These are phyloP conservation scores for Tephrocybe sp. DNA, from an alignment of 768 basidiomycete species.

Conservation along the genomic window DNA sequence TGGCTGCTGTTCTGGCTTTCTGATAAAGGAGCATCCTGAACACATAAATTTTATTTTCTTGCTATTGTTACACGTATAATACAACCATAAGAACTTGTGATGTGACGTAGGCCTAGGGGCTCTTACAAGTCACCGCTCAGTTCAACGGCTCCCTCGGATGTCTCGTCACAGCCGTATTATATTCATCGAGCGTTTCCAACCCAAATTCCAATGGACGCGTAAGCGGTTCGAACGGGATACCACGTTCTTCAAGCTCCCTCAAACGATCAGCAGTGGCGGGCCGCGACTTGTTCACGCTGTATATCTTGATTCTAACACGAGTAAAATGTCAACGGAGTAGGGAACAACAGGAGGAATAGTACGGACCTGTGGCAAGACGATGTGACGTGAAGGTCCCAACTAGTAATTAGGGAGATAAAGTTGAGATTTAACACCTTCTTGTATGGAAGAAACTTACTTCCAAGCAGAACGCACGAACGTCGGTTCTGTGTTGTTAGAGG, in stretches of 20 bases:
- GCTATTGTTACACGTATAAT: too few relatives aligned
- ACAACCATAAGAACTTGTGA: too few relatives aligned
- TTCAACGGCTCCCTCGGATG: slow-evolving; percentile 31
- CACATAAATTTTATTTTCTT: too few relatives aligned
- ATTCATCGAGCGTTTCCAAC: slow-evolving; percentile 33
- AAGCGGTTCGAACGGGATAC: slow-evolving; percentile 39
- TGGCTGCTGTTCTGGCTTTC: too few relatives aligned
- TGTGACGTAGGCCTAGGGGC: too few relatives aligned
- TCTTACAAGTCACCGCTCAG: too few relatives aligned
- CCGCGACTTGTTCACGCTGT: slow-evolving; percentile 46
- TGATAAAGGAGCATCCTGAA: too few relatives aligned
- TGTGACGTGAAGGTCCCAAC: slow-evolving; percentile 55
- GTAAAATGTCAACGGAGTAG: background rate
- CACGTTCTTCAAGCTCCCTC: slow-evolving; percentile 36
- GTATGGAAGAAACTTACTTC: slow-evolving; percentile 38
- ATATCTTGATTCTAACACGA: slow-evolving; percentile 44
- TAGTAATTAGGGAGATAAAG: slow-evolving; percentile 16
- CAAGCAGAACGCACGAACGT: slow-evolving; percentile 54
- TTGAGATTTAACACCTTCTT: background rate
- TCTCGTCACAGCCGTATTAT: slow-evolving; percentile 23
- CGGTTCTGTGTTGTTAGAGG: slow-evolving; percentile 58
- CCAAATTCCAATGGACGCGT: slow-evolving; percentile 39
- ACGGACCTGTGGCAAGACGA: slow-evolving; percentile 44
- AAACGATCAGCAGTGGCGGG: slow-evolving; percentile 44
- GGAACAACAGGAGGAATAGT: background rate